These are phyloP conservation scores for Trichoderma asperelloides DNA, from an alignment of 495 filamentous ascomycete genomes.

Conservation along the genomic window DNA sequence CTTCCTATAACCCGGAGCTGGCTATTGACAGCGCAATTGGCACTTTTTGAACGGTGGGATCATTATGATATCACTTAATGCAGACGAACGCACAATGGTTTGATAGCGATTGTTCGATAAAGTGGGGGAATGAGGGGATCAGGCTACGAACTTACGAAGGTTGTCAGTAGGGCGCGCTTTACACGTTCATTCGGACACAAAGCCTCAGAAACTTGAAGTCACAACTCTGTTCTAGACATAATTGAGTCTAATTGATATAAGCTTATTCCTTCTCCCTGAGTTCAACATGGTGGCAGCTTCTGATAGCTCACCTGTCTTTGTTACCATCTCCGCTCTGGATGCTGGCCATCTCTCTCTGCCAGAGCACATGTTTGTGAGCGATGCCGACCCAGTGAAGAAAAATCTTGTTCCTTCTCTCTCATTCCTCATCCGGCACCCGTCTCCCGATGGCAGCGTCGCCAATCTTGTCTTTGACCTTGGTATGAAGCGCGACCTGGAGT, in stretches of 20 bases:
- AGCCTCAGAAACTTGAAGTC: too few relatives aligned
- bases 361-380: conserved; percentile 26
- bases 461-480: conserved; percentile 44
- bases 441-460: conserved; percentile 15
- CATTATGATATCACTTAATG: too few relatives aligned
- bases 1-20: too few relatives aligned
- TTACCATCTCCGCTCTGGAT: conserved; percentile 23
- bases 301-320: conserved; percentile 10
- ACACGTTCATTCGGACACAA: too few relatives aligned
- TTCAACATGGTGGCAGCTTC: neutral
- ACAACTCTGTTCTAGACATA: too few relatives aligned
- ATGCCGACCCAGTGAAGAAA: conserved; percentile 21
- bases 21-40: too few relatives aligned
- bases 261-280: neutral
- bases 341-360: conserved; percentile 27
- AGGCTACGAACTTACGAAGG: too few relatives aligned
- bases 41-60: too few relatives aligned
- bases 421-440: conserved; percentile 27
- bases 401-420: conserved; percentile 29
- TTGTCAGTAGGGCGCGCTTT: too few relatives aligned
- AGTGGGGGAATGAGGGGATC: too few relatives aligned
- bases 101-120: too few relatives aligned
- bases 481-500: conserved; percentile 31
- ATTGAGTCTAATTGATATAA: neutral
- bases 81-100: too few relatives aligned